phyloP scores from a whole-genome alignment of 1,284 basidiomycete species.

The Termitomyces sp. region DNA sequence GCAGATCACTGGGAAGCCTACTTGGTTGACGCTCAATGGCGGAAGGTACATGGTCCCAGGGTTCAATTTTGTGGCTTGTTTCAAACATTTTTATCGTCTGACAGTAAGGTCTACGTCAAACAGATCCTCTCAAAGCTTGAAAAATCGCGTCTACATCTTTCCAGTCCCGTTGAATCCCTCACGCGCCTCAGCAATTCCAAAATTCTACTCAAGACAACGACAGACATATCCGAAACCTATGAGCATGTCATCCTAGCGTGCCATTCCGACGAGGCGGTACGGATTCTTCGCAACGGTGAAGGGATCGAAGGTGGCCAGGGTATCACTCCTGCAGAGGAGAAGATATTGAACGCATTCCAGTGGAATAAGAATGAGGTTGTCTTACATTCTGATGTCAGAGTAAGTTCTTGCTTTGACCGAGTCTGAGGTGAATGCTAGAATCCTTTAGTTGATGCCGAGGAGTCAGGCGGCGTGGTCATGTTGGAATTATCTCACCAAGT shows the following conservation, averaged over 20 bases:
- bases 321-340: slow-evolving; percentile 49
- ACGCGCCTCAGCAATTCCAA: slow-evolving; percentile 16
- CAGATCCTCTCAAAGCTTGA: slow-evolving; percentile 56
- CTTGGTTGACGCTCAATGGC: slow-evolving; percentile 73
- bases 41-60: slow-evolving; percentile 22
- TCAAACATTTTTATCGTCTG: neutral
- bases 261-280: slow-evolving; percentile 66
- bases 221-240: slow-evolving; percentile 41
- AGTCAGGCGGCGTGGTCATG: slow-evolving; percentile 60
- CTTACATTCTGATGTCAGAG: slow-evolving; percentile 60
- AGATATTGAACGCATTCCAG: slow-evolving; percentile 52
- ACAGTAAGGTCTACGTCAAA: slow-evolving; percentile 62
- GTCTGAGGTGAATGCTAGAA: neutral
- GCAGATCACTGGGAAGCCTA: slow-evolving; percentile 69
- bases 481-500: slow-evolving; percentile 71
- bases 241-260: slow-evolving; percentile 79
- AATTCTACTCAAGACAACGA: slow-evolving; percentile 39
- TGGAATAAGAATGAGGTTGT: slow-evolving; percentile 74
- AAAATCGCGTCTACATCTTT: slow-evolving; percentile 50
- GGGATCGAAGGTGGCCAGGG: slow-evolving; percentile 22
- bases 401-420: slow-evolving; percentile 20
- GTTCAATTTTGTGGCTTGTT: neutral
- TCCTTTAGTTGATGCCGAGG: slow-evolving; percentile 61
- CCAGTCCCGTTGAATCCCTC: slow-evolving; percentile 48
- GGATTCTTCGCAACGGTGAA: slow-evolving; percentile 52